Conservation (phyloP, 768 basidiomycete genomes). For the Aureoboletus auriporus region DNA sequence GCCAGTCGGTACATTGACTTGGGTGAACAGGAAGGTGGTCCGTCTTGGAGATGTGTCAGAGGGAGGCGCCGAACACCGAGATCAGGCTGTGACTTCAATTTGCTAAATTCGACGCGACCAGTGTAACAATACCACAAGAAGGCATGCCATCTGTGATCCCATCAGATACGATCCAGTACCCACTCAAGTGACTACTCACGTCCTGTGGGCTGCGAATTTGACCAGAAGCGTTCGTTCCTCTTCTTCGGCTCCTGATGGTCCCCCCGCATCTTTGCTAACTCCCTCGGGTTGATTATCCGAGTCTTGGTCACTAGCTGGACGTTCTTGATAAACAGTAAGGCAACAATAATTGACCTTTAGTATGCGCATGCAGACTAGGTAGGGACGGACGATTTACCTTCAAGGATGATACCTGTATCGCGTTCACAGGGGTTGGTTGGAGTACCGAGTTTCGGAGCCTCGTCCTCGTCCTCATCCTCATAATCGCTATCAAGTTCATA, state of each 20-base stretch:
- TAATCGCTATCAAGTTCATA: conserved; percentile 24
- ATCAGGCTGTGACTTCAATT: conserved; percentile 8
- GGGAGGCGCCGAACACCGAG: background rate
- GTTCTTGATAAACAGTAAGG: conserved; percentile 10
- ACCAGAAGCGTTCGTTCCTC: background rate
- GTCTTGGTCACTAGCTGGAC: conserved; percentile 2
- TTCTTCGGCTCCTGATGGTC: background rate
- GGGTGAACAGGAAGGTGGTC: conserved; percentile 26
- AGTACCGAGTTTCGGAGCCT: background rate
- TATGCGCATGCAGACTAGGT: background rate
- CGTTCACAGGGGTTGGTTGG: background rate
- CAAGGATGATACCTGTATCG: background rate
- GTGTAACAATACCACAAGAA: conserved; percentile 18
- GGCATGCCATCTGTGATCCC: conserved; percentile 8
- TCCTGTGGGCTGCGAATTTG: conserved; percentile 9
- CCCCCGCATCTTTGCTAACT: background rate
- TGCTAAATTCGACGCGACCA: conserved; percentile 8
- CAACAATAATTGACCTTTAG: background rate
- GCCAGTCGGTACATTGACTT: conserved; percentile 37
- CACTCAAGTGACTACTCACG: background rate
- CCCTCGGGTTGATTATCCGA: conserved; percentile 6
- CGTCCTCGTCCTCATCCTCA: conserved; percentile 3
- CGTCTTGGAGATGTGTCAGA: background rate
- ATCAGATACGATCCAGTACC: background rate
- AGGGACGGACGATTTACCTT: conserved; percentile 3